Base-by-base conservation (phyloP, 2,329 filamentous ascomycete species). In the Chaetothyriales sp. region DNA sequence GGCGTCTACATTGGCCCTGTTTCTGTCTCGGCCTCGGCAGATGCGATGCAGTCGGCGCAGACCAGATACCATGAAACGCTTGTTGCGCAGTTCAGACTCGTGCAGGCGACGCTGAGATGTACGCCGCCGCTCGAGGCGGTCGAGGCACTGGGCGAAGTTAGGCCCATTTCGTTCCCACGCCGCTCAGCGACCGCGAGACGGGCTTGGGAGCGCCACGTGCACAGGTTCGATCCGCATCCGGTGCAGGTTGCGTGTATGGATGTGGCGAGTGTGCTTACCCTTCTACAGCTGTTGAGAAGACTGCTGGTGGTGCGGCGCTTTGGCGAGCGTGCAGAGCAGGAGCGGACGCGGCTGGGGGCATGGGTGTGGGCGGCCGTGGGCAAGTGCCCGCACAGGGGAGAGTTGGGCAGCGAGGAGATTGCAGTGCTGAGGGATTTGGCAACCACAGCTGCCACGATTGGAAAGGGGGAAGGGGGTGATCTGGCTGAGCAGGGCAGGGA, bases 361-460 rank as follows among this genome's bases (percentile, higher is more conserved):
- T 97, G 90, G 90, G 72, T 86, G 3, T 95, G 89, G 89, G 82
- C 84, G 0, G 67, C 95, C 52, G 72, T 95, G 45, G 87, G 85
- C 2, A 77, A 81, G 52, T 75, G 90, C 53, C 82, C 85, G 0
- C 85, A 86, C 37, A 71, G 80, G 8, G 88, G 88, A 1, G 81
- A 86, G 65, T 71, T 95, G 65, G 79, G 80, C 55, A 84, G 86
- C 56, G 77, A 81, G 44, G 85, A 92, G 62, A 78, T 94, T 29
- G 83, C 81, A 4, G 80, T 81, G 61, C 72, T 95, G 25, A 76
- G 90, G 48, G 86, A 92, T 53, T 66, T 97, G 33, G 89, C 85
- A 0, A 87, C 88, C 67, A 77, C 82, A 57, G 88, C 88, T 0
- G 80, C 83, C 18, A 64, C 62, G 60, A 18, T 62, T 65, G 15